phyloP scores from a whole-genome alignment of 2,329 filamentous ascomycete genomes.

The Xylariomycetidae sp. region DNA sequence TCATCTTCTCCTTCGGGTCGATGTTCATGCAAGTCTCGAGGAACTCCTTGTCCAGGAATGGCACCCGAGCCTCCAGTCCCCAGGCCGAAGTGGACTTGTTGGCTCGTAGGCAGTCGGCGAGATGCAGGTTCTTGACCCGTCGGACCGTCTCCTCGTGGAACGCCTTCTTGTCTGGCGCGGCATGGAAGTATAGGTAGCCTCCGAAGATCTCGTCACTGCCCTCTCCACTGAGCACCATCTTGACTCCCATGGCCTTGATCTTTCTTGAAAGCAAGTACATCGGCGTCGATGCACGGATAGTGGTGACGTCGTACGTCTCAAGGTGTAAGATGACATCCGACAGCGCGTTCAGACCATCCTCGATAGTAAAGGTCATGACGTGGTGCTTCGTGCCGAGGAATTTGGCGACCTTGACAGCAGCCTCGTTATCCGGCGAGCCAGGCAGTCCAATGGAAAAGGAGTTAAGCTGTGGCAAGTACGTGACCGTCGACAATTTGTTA shows the following conservation, averaged over 20 bases:
- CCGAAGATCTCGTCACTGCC: slow-evolving; percentile 98
- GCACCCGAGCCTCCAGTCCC: slow-evolving; percentile 95
- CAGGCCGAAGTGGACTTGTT: slow-evolving; percentile 99
- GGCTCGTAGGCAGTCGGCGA: slow-evolving; percentile 92
- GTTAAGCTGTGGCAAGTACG: slow-evolving; percentile 90
- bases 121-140: slow-evolving; percentile 91
- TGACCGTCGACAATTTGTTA: slow-evolving; percentile 81
- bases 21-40: slow-evolving; percentile 89
- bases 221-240: slow-evolving; percentile 98
- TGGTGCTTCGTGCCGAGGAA: slow-evolving; percentile 98
- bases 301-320: slow-evolving; percentile 96
- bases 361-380: slow-evolving; percentile 95
- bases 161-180: slow-evolving; percentile 80
- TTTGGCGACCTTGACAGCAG: slow-evolving; percentile 86
- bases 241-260: slow-evolving; percentile 99
- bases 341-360: slow-evolving; percentile 93
- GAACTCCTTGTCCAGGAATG: slow-evolving; percentile 97
- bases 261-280: slow-evolving; percentile 98
- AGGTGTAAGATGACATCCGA: slow-evolving; percentile 98
- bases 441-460: slow-evolving; percentile 98
- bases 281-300: slow-evolving; percentile 93
- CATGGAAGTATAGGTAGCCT: slow-evolving; percentile 97
- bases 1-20: slow-evolving; percentile 93
- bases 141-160: slow-evolving; percentile 95
- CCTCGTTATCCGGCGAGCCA: slow-evolving; percentile 84